A percentile compares a stretch with the other conserved stretches of the same genome.
Conservation (phyloP, 2,329 filamentous ascomycete species). For the Ophiostoma novo-ulmi region DNA sequence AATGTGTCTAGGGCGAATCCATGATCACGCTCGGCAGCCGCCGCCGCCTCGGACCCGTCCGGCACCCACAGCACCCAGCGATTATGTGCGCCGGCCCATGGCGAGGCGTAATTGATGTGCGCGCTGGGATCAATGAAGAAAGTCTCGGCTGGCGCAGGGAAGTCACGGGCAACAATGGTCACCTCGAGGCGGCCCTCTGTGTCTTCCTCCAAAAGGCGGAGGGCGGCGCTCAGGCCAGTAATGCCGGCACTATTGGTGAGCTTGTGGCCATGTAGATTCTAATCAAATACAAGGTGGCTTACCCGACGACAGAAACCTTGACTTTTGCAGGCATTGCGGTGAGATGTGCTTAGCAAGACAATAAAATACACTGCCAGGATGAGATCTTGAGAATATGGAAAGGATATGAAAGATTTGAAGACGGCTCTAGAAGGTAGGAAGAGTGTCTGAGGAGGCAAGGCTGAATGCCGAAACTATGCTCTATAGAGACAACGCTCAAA, state of each 20-base stretch:
- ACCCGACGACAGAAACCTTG: constrained; percentile 25
- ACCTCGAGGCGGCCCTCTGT: constrained; percentile 35
- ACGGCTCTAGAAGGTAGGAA: not conserved
- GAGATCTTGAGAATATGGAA: not conserved
- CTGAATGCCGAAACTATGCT: not conserved
- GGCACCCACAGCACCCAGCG: constrained; percentile 43
- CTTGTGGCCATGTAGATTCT: not conserved
- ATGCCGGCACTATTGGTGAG: constrained; percentile 44
- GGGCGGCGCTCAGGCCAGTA: constrained; percentile 46
- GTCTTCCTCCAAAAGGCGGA: constrained; percentile 39
- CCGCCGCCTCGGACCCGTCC: constrained; percentile 29
- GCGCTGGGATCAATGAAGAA: constrained; percentile 35
- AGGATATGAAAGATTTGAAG: not conserved
- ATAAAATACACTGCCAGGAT: not conserved
- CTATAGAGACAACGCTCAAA: no score
- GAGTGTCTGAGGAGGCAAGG: not conserved
- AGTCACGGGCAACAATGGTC: constrained; percentile 44
- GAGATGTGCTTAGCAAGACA: not conserved
- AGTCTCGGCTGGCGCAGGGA: constrained; percentile 45
- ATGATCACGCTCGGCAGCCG: constrained; percentile 39
- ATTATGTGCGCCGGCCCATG: constrained; percentile 55
- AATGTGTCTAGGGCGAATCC: constrained; percentile 41
- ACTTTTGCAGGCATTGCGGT: constrained; percentile 17
- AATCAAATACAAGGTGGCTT: not conserved
- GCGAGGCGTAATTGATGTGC: constrained; percentile 51